These are phyloP conservation scores for Yamadazyma songkhlaensis DNA, from an alignment of 1,139 yeast genomes.

Conservation along the genomic window DNA sequence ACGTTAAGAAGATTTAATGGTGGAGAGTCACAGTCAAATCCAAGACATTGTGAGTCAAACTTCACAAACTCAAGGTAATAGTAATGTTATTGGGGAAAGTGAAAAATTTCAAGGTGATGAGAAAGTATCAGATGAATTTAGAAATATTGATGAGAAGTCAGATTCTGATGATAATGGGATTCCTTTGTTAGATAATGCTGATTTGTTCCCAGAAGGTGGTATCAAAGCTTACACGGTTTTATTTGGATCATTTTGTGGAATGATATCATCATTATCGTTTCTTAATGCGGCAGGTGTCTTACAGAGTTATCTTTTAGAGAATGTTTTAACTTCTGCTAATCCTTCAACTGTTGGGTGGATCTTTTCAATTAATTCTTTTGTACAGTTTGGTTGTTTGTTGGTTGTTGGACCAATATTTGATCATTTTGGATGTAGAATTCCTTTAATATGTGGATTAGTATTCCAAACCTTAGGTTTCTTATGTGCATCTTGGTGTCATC, in stretches of 20 bases:
- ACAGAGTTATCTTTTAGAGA: slow-evolving; percentile 21
- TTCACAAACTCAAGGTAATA: too few relatives aligned
- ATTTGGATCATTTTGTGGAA: slow-evolving; percentile 59
- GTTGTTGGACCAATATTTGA: slow-evolving; percentile 59
- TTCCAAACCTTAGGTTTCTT: slow-evolving; percentile 48
- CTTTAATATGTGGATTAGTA: slow-evolving; percentile 46
- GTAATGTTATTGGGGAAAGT: neutral
- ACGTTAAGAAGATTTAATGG: too few relatives aligned
- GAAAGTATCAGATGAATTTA: neutral
- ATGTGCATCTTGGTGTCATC: slow-evolving; percentile 48
- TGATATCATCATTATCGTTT: slow-evolving; percentile 59
- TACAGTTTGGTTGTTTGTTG: slow-evolving; percentile 47
- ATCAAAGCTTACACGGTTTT: slow-evolving; percentile 54
- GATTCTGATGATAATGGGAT: slow-evolving; percentile 5
- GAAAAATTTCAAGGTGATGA: neutral
- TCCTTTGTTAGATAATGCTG: slow-evolving; percentile 21
- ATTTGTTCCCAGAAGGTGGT: slow-evolving; percentile 64
- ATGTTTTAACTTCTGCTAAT: slow-evolving; percentile 16
- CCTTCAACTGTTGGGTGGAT: slow-evolving; percentile 32
- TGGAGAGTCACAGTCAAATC: too few relatives aligned
- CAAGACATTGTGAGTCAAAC: too few relatives aligned
- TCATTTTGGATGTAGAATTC: slow-evolving; percentile 47
- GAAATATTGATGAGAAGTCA: neutral
- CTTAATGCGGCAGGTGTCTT: slow-evolving; percentile 43
- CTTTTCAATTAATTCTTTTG: slow-evolving; percentile 28